Evolutionary conservation across 1,284 basidiomycete genomes (phyloP).

Genomic region (Rhizoctonia solani): DNA sequence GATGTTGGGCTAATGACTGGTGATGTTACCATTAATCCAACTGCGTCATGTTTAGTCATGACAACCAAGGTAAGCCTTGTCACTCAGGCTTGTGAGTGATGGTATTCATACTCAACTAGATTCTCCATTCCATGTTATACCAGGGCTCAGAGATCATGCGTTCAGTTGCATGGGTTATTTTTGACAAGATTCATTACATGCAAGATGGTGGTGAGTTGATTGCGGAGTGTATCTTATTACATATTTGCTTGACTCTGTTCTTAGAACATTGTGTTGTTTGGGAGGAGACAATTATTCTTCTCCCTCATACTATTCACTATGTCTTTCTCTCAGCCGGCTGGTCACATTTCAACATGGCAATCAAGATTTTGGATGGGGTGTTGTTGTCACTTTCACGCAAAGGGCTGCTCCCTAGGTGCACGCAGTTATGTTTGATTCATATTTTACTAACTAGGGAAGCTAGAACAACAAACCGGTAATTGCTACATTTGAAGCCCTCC

Average conservation of each 20-base stretch:
- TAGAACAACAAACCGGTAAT: conserved; percentile 1
- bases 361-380: conserved; percentile 95
- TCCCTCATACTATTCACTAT: conserved; percentile 94
- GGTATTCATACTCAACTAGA: conserved; percentile 61
- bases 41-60: conserved; percentile 97
- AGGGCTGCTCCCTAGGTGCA: conserved; percentile 72
- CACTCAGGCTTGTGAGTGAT: not conserved
- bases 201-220: conserved; percentile 76
- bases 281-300: conserved; percentile 93
- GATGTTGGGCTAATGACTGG: conserved; percentile 99
- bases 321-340: conserved; percentile 98
- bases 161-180: conserved; percentile 99
- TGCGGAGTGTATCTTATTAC: not conserved
- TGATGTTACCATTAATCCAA: conserved; percentile 99
- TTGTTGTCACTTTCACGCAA: conserved; percentile 91
- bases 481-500: not conserved
- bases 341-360: conserved; percentile 87
- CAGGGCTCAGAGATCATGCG: conserved; percentile 99
- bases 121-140: conserved; percentile 98
- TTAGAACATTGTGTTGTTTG: conserved; percentile 85
- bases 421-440: not conserved
- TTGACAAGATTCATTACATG: conserved; percentile 99
- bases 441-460: not conserved
- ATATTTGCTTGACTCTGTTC: not conserved
- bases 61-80: conserved; percentile 85